Conservation (phyloP, 306 rosid species). For the Lupinus albus region DNA sequence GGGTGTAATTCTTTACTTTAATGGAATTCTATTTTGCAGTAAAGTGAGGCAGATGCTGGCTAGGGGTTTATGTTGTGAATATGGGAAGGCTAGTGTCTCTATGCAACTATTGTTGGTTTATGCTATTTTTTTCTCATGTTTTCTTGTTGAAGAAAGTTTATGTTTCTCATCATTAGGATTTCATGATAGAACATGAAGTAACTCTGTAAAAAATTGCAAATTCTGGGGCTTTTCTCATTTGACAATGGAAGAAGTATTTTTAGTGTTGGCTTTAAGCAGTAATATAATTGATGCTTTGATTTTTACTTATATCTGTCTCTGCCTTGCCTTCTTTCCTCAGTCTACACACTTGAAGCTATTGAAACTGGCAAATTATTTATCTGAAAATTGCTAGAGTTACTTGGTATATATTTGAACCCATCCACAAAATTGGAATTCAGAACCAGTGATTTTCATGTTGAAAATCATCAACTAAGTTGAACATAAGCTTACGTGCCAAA, state of each 20-base stretch:
- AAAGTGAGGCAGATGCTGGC: constrained; percentile 36
- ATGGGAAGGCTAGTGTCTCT: constrained; percentile 40
- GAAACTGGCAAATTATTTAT: too few species aligned
- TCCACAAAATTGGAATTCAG: too few species aligned
- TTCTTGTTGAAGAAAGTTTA: constrained; percentile 19
- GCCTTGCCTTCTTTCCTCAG: constrained; percentile 30
- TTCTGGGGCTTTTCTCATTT: constrained; percentile 4
- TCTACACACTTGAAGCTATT: too few species aligned
- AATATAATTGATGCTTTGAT: constrained; percentile 36
- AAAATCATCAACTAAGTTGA: too few species aligned
- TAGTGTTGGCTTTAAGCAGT: constrained; percentile 16
- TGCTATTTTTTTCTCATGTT: neutral
- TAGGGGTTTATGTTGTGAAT: constrained; percentile 38
- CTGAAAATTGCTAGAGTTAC: too few species aligned
- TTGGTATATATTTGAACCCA: too few species aligned
- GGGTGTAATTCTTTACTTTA: constrained; percentile 4
- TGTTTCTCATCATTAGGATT: constrained; percentile 33
- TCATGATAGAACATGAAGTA: constrained; percentile 37
- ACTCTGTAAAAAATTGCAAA: constrained; percentile 33
- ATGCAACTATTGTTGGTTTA: constrained; percentile 36
- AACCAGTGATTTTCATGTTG: too few species aligned
- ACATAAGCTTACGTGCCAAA: too few species aligned
- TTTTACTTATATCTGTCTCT: constrained; percentile 12
- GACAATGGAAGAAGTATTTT: neutral
- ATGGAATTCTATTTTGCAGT: constrained; percentile 42